Conservation (phyloP, 2,329 filamentous ascomycete genomes). For the Trichoderma koningii region DNA sequence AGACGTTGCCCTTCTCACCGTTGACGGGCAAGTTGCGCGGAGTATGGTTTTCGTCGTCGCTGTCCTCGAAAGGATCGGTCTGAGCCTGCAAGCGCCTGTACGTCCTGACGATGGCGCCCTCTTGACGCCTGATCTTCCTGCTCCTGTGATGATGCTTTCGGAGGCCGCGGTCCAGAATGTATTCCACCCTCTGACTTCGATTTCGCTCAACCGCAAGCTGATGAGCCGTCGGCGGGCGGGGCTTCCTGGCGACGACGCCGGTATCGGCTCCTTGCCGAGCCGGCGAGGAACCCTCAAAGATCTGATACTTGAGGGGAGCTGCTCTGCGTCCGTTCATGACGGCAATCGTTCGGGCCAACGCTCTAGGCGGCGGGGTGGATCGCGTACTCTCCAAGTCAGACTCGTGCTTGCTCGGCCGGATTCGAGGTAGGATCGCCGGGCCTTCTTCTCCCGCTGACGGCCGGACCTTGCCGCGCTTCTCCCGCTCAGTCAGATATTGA, state of each 20-base stretch:
- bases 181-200: constrained; percentile 75
- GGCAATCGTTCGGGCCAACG: constrained; percentile 34
- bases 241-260: constrained; percentile 61
- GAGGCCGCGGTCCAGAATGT: constrained; percentile 75
- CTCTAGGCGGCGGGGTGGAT: constrained; percentile 47
- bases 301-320: constrained; percentile 59
- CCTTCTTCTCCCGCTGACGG: constrained; percentile 51
- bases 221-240: constrained; percentile 76
- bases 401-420: constrained; percentile 63
- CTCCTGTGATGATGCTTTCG: constrained; percentile 65
- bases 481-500: constrained; percentile 64
- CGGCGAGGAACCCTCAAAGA: constrained; percentile 63
- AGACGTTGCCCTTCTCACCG: constrained; percentile 42
- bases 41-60: constrained; percentile 58
- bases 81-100: constrained; percentile 63
- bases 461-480: constrained; percentile 56
- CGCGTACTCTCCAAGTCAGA: constrained; percentile 50
- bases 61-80: constrained; percentile 60
- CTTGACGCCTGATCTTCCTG: constrained; percentile 61
- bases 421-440: constrained; percentile 62
- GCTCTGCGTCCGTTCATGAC: constrained; percentile 43
- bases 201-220: constrained; percentile 80
- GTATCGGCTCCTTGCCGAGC: constrained; percentile 55
- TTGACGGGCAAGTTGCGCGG: constrained; percentile 38
- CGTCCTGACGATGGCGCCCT: constrained; percentile 68